A percentile compares a stretch with the other conserved stretches of the same genome.
Conservation (phyloP, 139 green algal genomes). For the Chlorella sp. region DNA sequence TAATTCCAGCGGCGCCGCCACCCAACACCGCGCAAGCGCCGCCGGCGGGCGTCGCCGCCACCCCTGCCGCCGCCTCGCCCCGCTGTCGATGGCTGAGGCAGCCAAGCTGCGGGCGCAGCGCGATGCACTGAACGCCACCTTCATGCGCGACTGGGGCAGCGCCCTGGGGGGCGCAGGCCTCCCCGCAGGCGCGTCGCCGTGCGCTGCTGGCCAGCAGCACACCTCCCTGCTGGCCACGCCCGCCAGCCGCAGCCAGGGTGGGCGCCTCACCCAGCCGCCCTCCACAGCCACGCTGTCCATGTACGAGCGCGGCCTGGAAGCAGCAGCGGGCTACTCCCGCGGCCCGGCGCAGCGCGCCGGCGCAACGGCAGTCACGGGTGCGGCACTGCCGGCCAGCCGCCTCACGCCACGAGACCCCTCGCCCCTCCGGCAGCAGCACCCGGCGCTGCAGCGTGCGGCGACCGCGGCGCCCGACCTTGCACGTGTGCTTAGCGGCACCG, state of each 20-base stretch:
- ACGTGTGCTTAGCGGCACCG: no score
- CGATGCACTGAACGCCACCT: no score
- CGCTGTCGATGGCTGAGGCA: no score
- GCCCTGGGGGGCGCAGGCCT: no score
- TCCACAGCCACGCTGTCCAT: neutral
- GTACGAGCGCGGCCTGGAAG: conserved; percentile 17
- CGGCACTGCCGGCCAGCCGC: neutral
- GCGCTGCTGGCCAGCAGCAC: neutral
- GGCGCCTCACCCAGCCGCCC: conserved; percentile 3
- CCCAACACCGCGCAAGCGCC: no score
- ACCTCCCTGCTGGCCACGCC: conserved; percentile 23
- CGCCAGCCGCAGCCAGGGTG: neutral
- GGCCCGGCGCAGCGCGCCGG: no score
- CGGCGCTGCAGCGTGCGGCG: neutral
- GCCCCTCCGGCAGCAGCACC: neutral
- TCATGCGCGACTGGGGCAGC: no score
- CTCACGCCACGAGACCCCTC: neutral
- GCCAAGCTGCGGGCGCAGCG: no score
- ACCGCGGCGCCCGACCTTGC: neutral
- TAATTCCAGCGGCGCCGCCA: no score
- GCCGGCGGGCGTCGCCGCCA: no score
- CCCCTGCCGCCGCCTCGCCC: no score
- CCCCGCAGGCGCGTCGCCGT: no score
- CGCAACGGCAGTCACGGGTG: neutral
- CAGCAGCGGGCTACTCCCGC: neutral